Evolutionary conservation across 2,329 filamentous ascomycete genomes (phyloP), one percentile per base, ranked within the genome.

Genomic region (Rhexocercosporidium sp.): DNA sequence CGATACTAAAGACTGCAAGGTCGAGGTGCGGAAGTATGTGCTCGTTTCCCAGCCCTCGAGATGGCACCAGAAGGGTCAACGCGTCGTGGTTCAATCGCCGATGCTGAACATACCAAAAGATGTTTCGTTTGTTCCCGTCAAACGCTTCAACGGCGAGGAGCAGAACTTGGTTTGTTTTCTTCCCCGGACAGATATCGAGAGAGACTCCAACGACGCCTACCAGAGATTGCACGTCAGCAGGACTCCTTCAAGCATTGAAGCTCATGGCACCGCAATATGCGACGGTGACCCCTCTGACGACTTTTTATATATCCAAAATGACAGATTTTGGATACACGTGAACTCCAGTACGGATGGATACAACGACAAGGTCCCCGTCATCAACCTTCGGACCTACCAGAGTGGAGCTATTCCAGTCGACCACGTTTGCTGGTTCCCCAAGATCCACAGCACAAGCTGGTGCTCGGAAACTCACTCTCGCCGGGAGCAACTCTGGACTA

Each of bases 401-500:
- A 51, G 44, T n/a, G 73, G 72, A 2, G 59, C 9, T 1, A 63
- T 76, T 18, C 39, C 29, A 11, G 34, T 73, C 25, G 57, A 69
- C 22, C 64, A 73, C 49, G 74, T 72, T 11, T 74, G 71, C 51
- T 75, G 72, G 73, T 67, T 68, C 27, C 69, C 71, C 1, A 69
- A 61, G 22, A 64, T 72, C 47, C 18, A 25, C 6, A 57, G 31
- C 31, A 57, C 29, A 7, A 25, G 31, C 31, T 37, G n/a, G 12
- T 25, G n/a, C 20, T 39, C 53, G 4, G 31, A 6, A n/a, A 27
- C 22, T 27, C 64, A 64, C 31, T 69, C 69, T 0, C 67, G 71
- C 7, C 27, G 56, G 2, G 51, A 67, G 18, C 67, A 75, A 47
- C 41, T 72, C 14, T 75, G 69, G 74, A 73, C 71, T 22, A 56